Evolutionary conservation across 225 moss, liverwort and hornwort genomes (phyloP), one percentile per base, ranked within the genome.

Genomic region (Marchantia polymorpha): DNA sequence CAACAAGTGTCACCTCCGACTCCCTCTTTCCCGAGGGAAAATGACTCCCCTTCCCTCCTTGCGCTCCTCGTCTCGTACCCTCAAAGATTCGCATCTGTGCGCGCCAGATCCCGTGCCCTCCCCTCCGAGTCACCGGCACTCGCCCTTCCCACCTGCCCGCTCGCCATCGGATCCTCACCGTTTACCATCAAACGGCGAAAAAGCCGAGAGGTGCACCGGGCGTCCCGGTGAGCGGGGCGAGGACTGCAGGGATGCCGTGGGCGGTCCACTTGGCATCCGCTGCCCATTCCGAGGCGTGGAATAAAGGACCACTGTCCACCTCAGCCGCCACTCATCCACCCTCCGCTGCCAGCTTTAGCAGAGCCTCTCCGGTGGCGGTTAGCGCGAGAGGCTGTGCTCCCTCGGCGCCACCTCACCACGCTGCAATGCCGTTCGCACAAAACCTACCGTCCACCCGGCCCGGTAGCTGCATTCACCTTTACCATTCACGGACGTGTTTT

Each of bases 181-280:
- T 73, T 23, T 1, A 7, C 27, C 73, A 73, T 73, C 73, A 0
- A 53, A 15, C 52, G 52, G 52, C 48, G 15, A n/a, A 56, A n/a
- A n/a, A n/a, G n/a, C 19, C 56, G 56, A 3, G 56, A 56, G 5
- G 0, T 56, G 4, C 5, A 19, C 56, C 13, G 5, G 56, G 19
- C 19, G 50, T 13, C 3, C 10, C 27, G 25, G 52, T 25, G 14
- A 73, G 3, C 0, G 10, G 6, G 19, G 23, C 26, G 23, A 19
- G 19, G 56, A 56, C 4, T 23, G 52, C 7, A 7, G n/a, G 22
- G 26, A 51, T 13, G 13, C 52, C 46, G 1, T 19, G n/a, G 17
- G 73, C 3, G 1, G 20, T 70, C 73, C 73, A 73, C 73, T 54
- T 73, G 73, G 15, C 73, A 29, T 14, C n/a, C 72, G 26, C 51